These are phyloP conservation scores for Astraeus odoratus DNA, from an alignment of 768 basidiomycete genomes.

Conservation along the genomic window DNA sequence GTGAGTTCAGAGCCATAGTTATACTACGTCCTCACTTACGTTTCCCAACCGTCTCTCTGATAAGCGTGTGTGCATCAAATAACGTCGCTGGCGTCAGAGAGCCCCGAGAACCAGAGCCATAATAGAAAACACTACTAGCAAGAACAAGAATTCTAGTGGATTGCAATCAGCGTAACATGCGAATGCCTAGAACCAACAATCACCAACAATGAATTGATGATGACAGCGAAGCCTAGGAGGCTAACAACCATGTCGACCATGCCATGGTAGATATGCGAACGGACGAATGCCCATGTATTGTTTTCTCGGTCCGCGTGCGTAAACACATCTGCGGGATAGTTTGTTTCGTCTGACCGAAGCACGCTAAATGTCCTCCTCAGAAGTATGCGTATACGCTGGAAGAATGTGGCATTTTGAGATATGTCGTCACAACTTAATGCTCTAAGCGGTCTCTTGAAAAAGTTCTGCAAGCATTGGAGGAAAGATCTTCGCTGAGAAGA, in stretches of 20 bases:
- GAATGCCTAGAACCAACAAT: neutral
- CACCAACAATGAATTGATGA: conserved; percentile 80
- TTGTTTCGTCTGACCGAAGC: conserved; percentile 14
- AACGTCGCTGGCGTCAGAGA: conserved; percentile 55
- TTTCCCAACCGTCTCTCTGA: conserved; percentile 59
- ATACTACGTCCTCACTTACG: conserved; percentile 33
- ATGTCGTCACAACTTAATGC: neutral
- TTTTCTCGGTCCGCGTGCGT: conserved; percentile 52
- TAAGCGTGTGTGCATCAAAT: conserved; percentile 77
- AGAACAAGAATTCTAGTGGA: conserved; percentile 66
- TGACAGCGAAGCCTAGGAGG: conserved; percentile 76
- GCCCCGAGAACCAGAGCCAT: conserved; percentile 35
- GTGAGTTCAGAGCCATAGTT: neutral
- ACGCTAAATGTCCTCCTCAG: conserved; percentile 19
- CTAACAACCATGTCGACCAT: conserved; percentile 60
- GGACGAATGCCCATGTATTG: conserved; percentile 47
- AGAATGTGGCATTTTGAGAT: neutral
- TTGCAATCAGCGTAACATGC: neutral
- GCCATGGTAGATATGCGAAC: conserved; percentile 58
- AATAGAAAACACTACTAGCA: conserved; percentile 77
- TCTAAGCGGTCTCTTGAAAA: neutral
- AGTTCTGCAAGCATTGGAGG: conserved; percentile 9
- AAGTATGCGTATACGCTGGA: neutral
- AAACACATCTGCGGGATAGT: conserved; percentile 24
- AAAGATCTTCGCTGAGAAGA: conserved; percentile 15